Conservation (phyloP, 1,284 basidiomycete species). For the Sanghuangporus sanghuang region DNA sequence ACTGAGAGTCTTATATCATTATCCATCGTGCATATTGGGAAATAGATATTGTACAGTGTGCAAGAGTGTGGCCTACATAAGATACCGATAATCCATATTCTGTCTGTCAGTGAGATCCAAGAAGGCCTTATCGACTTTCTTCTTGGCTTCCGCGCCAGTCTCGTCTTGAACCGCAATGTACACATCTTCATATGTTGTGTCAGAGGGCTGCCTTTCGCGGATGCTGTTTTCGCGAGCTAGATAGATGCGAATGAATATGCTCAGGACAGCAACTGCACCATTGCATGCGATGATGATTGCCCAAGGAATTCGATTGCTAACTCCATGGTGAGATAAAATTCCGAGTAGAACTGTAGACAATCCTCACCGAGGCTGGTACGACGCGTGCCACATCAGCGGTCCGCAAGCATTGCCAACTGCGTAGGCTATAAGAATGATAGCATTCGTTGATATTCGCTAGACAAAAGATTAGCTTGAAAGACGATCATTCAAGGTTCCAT, state of each 20-base stretch:
- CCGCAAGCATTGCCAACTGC: conserved; percentile 26
- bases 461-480: background rate
- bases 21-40: background rate
- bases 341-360: background rate
- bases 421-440: conserved; percentile 28
- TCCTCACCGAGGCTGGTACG: conserved; percentile 27
- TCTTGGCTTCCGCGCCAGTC: conserved; percentile 19
- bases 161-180: conserved; percentile 23
- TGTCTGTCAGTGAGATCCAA: conserved; percentile 64
- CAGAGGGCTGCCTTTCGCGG: conserved; percentile 20
- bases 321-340: background rate
- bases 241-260: conserved; percentile 22
- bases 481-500: background rate
- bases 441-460: conserved; percentile 26
- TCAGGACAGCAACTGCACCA: conserved; percentile 20
- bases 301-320: conserved; percentile 24
- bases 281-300: conserved; percentile 21
- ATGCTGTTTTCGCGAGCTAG: conserved; percentile 24
- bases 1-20: background rate
- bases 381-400: conserved; percentile 25
- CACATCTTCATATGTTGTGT: conserved; percentile 21
- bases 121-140: conserved; percentile 37
- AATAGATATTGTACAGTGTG: background rate
- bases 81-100: conserved; percentile 29
- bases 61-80: conserved; percentile 1